Base-by-base conservation (phyloP, 441 rosid genomes). In the Gossypium aridum region DNA sequence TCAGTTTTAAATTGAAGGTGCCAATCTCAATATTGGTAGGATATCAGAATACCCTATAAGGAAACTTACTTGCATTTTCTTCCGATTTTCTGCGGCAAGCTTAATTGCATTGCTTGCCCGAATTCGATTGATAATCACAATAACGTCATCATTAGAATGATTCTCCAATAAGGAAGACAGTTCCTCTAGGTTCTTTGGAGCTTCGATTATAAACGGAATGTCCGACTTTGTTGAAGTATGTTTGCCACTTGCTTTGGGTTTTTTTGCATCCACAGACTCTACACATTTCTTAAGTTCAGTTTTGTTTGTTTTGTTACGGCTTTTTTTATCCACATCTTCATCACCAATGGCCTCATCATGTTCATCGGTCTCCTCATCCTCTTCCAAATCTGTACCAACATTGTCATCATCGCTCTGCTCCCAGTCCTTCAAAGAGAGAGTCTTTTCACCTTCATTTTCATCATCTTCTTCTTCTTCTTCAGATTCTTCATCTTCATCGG, bases 331-430 rank as follows among this genome's bases (percentile, higher is more conserved):
- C 59, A 54, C 19, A 17, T 17, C 22, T 54, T 17, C 59, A 54
- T 17, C 59, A 2, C 59, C 59, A 17, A 54, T 54, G 59, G 10
- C 59, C 70, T 77, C 81, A 64, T 82, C 87, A n/a, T 81, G 79
- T 3, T 76, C 75, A 17, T 77, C 74, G 8, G 53, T 80, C 37
- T 80, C 88, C 20, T 71, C 82, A 57, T 83, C 89, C 71, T 84
- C 90, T 53, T 88, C 90, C 79, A 89, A 83, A 84, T 86, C 88
- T 16, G 79, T 76, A 64, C 73, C 90, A 71, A 89, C 79, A 80
- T 87, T 79, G 37, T 90, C 96, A 78, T 90, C 88, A 81, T 95
- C 99, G 81, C 97, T 93, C 80, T 89, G 97, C 77, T 93, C 97
- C 97, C 98, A 95, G 61, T 90, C 97, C 82, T 85, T 83, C 79